These are phyloP conservation scores for Alloascoidea hylecoeti DNA, from an alignment of 805 yeast species.

Conservation along the genomic window DNA sequence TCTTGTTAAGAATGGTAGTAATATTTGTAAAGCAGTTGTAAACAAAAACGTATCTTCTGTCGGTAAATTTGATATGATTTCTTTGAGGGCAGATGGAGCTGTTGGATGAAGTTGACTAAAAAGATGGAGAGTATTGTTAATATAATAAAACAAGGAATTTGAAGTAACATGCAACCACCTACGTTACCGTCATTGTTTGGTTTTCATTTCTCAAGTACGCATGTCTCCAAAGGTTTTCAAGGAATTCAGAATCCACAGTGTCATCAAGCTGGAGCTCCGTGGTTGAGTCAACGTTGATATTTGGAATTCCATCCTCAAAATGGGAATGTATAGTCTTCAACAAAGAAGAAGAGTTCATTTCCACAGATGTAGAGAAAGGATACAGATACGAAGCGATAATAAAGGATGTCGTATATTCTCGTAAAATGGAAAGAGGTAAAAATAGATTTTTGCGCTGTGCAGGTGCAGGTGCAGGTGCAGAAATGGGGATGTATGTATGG, in stretches of 20 bases:
- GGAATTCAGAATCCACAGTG: slow-evolving; percentile 17
- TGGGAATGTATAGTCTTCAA: background rate
- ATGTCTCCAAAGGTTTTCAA: slow-evolving; percentile 21
- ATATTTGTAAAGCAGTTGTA: slow-evolving; percentile 18
- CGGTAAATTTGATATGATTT: slow-evolving; percentile 18
- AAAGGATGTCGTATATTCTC: too few species aligned
- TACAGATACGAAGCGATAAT: too few species aligned
- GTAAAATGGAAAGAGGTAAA: too few species aligned
- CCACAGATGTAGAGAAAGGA: too few species aligned
- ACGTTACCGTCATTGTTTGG: slow-evolving; percentile 19
- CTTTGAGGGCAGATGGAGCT: slow-evolving; percentile 15
- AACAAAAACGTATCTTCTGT: slow-evolving; percentile 18
- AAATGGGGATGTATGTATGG: too few species aligned
- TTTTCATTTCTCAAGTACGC: slow-evolving; percentile 24
- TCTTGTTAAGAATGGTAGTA: slow-evolving; percentile 22
- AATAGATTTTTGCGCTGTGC: too few species aligned
- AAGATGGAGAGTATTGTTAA: too few species aligned
- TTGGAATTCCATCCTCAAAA: background rate
- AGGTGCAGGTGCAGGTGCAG: too few species aligned
- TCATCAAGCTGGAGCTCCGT: slow-evolving; percentile 16
- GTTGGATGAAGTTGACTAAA: slow-evolving; percentile 15
- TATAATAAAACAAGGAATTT: slow-evolving; percentile 1
- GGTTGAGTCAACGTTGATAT: slow-evolving; percentile 17
- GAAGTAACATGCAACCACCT: slow-evolving; percentile 4
- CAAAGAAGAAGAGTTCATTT: too few species aligned